These are phyloP conservation scores for Bolboschoenoplectus hybrid DNA, from an alignment of 202 grass and related monocot genomes.

Conservation along the genomic window DNA sequence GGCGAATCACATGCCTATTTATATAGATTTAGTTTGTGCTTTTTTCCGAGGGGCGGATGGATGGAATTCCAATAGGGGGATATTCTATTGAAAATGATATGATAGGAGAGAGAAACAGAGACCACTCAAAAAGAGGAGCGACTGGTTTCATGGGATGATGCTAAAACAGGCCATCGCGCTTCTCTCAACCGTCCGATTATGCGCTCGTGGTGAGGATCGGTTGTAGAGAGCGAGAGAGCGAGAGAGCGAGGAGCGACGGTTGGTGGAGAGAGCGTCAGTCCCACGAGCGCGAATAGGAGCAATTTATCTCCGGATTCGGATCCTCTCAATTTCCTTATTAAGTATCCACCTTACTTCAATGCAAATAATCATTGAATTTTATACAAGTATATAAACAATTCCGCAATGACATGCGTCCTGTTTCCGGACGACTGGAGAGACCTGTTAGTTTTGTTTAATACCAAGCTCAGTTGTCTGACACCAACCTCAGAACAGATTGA, in stretches of 20 bases:
- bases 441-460: not conserved
- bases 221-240: not conserved
- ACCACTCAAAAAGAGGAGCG: not conserved
- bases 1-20: constrained; percentile 25
- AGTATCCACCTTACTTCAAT: not conserved
- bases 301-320: not conserved
- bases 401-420: not conserved
- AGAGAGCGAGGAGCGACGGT: not conserved
- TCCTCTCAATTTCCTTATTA: not conserved
- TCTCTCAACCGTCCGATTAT: not conserved
- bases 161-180: not conserved
- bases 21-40: constrained; percentile 30
- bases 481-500: not conserved
- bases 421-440: not conserved
- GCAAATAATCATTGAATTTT: not conserved
- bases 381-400: not conserved
- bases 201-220: not conserved
- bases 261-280: constrained; percentile 25
- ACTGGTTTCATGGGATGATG: not conserved
- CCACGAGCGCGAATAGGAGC: not conserved
- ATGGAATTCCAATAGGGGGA: not conserved
- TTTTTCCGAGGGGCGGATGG: not conserved
- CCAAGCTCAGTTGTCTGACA: not conserved
- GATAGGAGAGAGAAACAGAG: constrained; percentile 23
- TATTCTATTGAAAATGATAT: constrained; percentile 32